Evolutionary conservation across 306 rosid species (phyloP).

Genomic region (Acacia confusa): DNA sequence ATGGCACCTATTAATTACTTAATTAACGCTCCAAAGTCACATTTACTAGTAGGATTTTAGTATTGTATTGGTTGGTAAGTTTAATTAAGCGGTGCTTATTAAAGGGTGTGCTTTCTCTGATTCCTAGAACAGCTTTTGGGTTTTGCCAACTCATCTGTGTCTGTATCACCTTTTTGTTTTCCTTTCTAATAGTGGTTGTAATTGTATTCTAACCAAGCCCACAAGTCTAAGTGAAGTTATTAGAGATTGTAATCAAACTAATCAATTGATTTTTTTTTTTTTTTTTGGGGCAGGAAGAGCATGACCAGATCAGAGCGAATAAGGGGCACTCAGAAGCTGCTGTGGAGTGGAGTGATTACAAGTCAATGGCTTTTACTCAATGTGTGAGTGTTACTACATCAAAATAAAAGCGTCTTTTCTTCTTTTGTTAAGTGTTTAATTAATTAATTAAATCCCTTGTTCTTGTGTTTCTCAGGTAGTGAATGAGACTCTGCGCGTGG

Average conservation of each 20-base stretch:
- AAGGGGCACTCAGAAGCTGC: constrained; percentile 44
- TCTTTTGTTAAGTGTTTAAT: background rate
- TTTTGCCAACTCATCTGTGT: background rate
- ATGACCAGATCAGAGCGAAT: constrained; percentile 67
- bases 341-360: constrained; percentile 84
- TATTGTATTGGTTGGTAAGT: background rate
- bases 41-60: background rate
- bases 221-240: background rate
- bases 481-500: constrained; percentile 81
- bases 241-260: background rate
- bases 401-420: background rate
- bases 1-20: no score
- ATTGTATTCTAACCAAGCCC: background rate
- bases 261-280: background rate
- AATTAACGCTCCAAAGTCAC: no score
- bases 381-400: constrained; percentile 53
- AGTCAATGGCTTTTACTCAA: constrained; percentile 93
- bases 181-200: background rate
- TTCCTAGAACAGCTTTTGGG: background rate
- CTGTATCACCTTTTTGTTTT: background rate
- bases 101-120: background rate
- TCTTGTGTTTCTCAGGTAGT: constrained; percentile 54
- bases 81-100: background rate
- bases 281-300: constrained; percentile 82
- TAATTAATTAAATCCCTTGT: background rate